Percentiles rank a stretch among this genome's conserved stretches.
phyloP scores from a whole-genome alignment of 371 early-diverging fungal genomes.

The Mycotypha africana region DNA sequence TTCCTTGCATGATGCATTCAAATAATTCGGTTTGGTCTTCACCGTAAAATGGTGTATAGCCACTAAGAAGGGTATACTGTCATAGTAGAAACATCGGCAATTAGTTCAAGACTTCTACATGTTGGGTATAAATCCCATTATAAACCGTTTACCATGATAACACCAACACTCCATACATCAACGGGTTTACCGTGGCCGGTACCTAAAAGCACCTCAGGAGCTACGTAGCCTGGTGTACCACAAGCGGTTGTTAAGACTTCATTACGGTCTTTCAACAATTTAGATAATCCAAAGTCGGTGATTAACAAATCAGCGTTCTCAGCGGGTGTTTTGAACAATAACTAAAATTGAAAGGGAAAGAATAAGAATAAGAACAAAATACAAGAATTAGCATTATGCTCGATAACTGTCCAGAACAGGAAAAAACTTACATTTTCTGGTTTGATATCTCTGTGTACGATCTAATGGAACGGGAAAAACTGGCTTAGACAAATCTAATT shows the following conservation, averaged over 20 bases:
- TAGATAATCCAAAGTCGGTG: slow-evolving; percentile 78
- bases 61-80: slow-evolving; percentile 74
- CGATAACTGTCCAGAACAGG: too few species aligned
- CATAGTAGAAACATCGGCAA: too few species aligned
- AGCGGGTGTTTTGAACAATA: slow-evolving; percentile 50
- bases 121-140: neutral
- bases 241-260: slow-evolving; percentile 68
- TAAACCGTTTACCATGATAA: slow-evolving; percentile 54
- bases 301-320: slow-evolving; percentile 55
- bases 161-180: slow-evolving; percentile 91
- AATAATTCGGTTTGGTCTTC: slow-evolving; percentile 58
- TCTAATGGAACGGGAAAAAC: too few species aligned
- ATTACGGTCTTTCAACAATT: slow-evolving; percentile 58
- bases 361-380: neutral
- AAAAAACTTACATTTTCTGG: slow-evolving; percentile 62
- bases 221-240: slow-evolving; percentile 85
- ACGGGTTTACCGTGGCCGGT: slow-evolving; percentile 58
- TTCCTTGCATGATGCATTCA: slow-evolving; percentile 55
- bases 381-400: too few species aligned
- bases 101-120: too few species aligned
- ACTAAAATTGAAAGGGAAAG: slow-evolving; percentile 6
- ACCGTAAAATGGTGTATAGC: slow-evolving; percentile 84
- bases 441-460: slow-evolving; percentile 84
- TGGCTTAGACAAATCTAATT: neutral
- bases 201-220: slow-evolving; percentile 75